phyloP scores from a whole-genome alignment of 2,329 filamentous ascomycete genomes.

The Chrysoporthe puriensis region DNA sequence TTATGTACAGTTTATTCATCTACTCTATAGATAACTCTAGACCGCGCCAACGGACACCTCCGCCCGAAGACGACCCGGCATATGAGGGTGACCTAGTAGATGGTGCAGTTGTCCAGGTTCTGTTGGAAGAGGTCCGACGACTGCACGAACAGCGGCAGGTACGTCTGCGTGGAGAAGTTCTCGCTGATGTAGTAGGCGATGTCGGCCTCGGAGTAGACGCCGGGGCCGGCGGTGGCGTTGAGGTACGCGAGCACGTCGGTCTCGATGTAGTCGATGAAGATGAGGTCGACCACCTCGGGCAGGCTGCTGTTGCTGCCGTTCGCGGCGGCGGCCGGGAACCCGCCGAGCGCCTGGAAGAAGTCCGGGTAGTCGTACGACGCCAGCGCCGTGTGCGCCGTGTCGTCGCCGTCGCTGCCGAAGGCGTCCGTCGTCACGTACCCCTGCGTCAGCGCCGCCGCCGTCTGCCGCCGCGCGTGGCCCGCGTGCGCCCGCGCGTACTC shows the following conservation, averaged over 20 bases:
- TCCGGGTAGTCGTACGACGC: conserved; percentile 51
- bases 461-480: conserved; percentile 53
- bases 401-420: conserved; percentile 58
- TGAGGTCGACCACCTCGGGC: conserved; percentile 53
- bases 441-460: conserved; percentile 44
- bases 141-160: conserved; percentile 45
- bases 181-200: conserved; percentile 45
- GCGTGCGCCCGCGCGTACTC: conserved; percentile 34
- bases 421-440: conserved; percentile 61
- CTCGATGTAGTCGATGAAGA: conserved; percentile 57
- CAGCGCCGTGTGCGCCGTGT: conserved; percentile 55
- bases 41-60: neutral
- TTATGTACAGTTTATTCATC: neutral
- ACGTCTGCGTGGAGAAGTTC: conserved; percentile 45
- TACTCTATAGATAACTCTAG: neutral
- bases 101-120: conserved; percentile 41
- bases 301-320: conserved; percentile 37
- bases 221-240: conserved; percentile 31
- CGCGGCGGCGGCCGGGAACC: conserved; percentile 42
- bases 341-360: conserved; percentile 53
- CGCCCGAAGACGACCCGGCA: no score
- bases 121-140: conserved; percentile 40
- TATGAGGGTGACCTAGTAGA: conserved; percentile 16
- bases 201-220: conserved; percentile 38
- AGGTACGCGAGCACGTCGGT: conserved; percentile 42